Evolutionary conservation across 768 basidiomycete genomes (phyloP).

Genomic region (Pleurotus pulmonarius): DNA sequence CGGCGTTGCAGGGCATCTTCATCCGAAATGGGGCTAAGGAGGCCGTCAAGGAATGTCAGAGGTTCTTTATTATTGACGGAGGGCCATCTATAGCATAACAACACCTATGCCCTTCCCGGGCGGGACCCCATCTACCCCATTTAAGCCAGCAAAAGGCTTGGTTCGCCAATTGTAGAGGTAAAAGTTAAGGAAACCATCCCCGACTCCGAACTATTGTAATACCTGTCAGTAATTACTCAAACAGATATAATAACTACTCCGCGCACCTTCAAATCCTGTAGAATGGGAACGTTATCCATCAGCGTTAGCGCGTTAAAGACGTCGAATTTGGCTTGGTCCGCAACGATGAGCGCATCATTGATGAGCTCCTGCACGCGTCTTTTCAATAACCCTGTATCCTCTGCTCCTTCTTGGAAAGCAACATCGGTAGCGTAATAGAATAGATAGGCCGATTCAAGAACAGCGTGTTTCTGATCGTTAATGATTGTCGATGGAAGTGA

Average conservation of each 20-base stretch:
- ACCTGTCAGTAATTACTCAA: not conserved
- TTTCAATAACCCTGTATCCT: slow-evolving; percentile 62
- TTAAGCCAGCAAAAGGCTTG: slow-evolving; percentile 69
- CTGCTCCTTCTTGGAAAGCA: slow-evolving; percentile 58
- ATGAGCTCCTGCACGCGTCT: slow-evolving; percentile 69
- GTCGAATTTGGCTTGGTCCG: slow-evolving; percentile 85
- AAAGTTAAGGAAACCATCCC: slow-evolving; percentile 88
- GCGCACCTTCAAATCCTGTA: slow-evolving; percentile 79
- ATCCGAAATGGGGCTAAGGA: slow-evolving; percentile 67
- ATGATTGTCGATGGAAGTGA: slow-evolving; percentile 94
- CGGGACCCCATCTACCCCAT: slow-evolving; percentile 41
- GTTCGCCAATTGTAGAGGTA: slow-evolving; percentile 97
- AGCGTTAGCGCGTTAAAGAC: slow-evolving; percentile 94
- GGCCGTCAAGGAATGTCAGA: slow-evolving; percentile 48
- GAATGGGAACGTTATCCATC: slow-evolving; percentile 87
- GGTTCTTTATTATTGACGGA: slow-evolving; percentile 35
- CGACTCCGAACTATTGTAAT: slow-evolving; percentile 74
- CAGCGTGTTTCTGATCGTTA: slow-evolving; percentile 60
- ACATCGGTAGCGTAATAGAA: slow-evolving; percentile 91
- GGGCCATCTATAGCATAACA: slow-evolving; percentile 73
- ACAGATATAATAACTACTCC: slow-evolving; percentile 1
- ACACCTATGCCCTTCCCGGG: slow-evolving; percentile 85
- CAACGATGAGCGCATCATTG: slow-evolving; percentile 76
- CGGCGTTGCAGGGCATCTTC: slow-evolving; percentile 91
- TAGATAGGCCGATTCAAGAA: slow-evolving; percentile 90